Conservation (phyloP, 2,329 filamentous ascomycete species). For the Didymella segeticola region DNA sequence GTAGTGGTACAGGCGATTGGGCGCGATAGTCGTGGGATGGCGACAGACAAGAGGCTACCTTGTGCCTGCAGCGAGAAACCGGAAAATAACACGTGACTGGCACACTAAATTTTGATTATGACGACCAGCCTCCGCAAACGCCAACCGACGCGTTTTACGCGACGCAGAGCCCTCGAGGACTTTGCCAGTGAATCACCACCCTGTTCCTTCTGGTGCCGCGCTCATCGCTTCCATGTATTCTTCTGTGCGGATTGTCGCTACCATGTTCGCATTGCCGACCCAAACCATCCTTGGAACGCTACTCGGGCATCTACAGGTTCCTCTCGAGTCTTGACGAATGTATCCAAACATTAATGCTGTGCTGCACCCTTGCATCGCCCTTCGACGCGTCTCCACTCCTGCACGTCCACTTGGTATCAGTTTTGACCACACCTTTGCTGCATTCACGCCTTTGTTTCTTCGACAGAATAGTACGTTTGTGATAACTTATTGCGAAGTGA, state of each 20-base stretch:
- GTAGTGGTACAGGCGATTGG: constrained; percentile 31
- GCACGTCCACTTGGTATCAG: neutral
- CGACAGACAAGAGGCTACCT: constrained; percentile 16
- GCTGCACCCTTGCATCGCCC: neutral
- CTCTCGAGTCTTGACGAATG: neutral
- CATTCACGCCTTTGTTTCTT: neutral
- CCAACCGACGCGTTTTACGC: constrained; percentile 16
- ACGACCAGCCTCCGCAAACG: constrained; percentile 11
- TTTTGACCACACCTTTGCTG: neutral
- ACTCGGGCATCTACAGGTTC: neutral
- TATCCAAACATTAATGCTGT: neutral
- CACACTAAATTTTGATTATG: constrained; percentile 18
- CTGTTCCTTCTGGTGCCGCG: neutral
- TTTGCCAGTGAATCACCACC: neutral
- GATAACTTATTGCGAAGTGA: neutral
- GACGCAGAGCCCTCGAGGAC: neutral
- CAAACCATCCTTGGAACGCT: constrained; percentile 1
- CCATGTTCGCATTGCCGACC: constrained; percentile 3
- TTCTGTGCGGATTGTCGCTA: constrained; percentile 1
- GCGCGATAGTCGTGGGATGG: constrained; percentile 22
- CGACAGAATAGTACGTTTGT: neutral
- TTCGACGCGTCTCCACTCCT: neutral
- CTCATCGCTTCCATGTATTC: neutral
- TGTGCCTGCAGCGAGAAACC: constrained; percentile 17
- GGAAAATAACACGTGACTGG: constrained; percentile 11